These are phyloP conservation scores for Acidiella bohemica DNA, from an alignment of 495 filamentous ascomycete genomes.

Conservation along the genomic window DNA sequence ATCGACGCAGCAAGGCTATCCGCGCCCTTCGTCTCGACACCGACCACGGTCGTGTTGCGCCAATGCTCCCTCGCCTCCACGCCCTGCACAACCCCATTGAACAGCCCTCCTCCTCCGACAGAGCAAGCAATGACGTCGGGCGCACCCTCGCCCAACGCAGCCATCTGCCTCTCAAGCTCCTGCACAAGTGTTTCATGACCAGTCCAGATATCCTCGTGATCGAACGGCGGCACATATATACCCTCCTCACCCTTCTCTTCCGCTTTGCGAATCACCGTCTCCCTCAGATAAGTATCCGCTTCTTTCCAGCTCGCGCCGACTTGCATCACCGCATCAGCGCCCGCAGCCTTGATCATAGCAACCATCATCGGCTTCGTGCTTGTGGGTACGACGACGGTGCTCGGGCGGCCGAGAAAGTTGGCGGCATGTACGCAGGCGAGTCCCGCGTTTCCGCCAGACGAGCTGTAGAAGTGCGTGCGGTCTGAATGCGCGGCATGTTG, in stretches of 20 bases:
- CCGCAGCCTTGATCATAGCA: slow-evolving; percentile 51
- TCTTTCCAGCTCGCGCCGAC: slow-evolving; percentile 59
- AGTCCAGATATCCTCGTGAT: slow-evolving; percentile 73
- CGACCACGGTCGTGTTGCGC: slow-evolving; percentile 47
- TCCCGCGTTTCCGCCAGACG: slow-evolving; percentile 81
- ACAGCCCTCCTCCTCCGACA: slow-evolving; percentile 79
- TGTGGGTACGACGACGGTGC: slow-evolving; percentile 69
- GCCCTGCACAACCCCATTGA: slow-evolving; percentile 66
- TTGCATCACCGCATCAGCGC: slow-evolving; percentile 59
- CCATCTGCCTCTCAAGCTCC: slow-evolving; percentile 53
- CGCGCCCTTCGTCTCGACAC: slow-evolving; percentile 72
- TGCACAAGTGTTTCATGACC: slow-evolving; percentile 61
- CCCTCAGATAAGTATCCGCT: slow-evolving; percentile 59
- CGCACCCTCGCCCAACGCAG: slow-evolving; percentile 15
- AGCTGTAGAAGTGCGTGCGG: slow-evolving; percentile 70
- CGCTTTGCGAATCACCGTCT: slow-evolving; percentile 39
- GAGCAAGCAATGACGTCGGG: slow-evolving; percentile 65
- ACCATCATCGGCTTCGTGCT: slow-evolving; percentile 59
- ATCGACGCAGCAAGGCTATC: slow-evolving; percentile 54
- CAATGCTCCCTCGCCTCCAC: slow-evolving; percentile 35
- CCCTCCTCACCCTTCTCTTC: slow-evolving; percentile 30
- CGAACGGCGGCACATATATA: slow-evolving; percentile 87
- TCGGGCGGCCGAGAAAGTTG: slow-evolving; percentile 47
- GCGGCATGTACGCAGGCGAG: slow-evolving; percentile 80
- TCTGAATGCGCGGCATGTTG: slow-evolving; percentile 27